phyloP scores from a whole-genome alignment of 2,329 filamentous ascomycete genomes.

The Bertia moriformis region DNA sequence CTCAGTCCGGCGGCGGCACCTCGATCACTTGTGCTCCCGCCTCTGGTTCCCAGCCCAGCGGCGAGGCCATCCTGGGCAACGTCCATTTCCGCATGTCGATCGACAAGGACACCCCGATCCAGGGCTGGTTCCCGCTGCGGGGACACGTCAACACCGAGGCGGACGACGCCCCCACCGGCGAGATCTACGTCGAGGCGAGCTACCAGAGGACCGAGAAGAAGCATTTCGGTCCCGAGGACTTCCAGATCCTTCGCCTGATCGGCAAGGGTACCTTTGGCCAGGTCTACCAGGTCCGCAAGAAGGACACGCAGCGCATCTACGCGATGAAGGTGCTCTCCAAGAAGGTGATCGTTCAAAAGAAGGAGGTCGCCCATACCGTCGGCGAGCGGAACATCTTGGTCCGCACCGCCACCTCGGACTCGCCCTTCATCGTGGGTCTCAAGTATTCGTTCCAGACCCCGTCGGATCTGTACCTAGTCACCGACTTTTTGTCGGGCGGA shows the following conservation, averaged over 20 bases:
- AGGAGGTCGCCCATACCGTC: constrained; percentile 92
- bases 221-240: constrained; percentile 87
- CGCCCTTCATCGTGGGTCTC: constrained; percentile 93
- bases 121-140: constrained; percentile 73
- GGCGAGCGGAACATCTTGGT: constrained; percentile 95
- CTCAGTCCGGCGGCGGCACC: no score
- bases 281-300: constrained; percentile 96
- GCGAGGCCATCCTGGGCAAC: constrained; percentile 84
- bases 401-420: constrained; percentile 86
- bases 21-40: no score
- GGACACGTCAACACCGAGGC: constrained; percentile 57
- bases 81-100: constrained; percentile 64
- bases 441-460: constrained; percentile 99
- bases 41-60: no score
- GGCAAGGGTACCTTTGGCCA: constrained; percentile 97
- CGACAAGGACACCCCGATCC: constrained; percentile 58
- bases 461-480: constrained; percentile 89
- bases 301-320: constrained; percentile 88
- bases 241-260: constrained; percentile 88
- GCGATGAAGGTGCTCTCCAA: constrained; percentile 99
- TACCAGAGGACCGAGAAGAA: constrained; percentile 83
- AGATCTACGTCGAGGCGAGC: constrained; percentile 72
- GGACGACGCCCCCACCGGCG: constrained; percentile 67
- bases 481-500: constrained; percentile 97
- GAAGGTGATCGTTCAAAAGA: constrained; percentile 99